These are phyloP conservation scores for Solanum hybrid DNA, from an alignment of 305 asterid species.

Conservation along the genomic window DNA sequence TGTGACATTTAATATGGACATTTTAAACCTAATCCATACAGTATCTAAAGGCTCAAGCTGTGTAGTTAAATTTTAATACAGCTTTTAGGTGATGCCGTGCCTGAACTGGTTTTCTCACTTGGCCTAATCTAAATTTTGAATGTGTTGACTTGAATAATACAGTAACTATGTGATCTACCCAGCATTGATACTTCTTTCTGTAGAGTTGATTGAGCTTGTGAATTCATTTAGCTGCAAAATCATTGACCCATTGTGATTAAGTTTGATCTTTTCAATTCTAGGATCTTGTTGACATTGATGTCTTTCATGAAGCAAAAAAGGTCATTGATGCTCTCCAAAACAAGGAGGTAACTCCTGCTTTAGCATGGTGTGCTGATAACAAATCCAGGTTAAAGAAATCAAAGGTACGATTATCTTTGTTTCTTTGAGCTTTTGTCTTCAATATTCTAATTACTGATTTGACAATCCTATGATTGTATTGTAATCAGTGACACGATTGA, in stretches of 20 bases:
- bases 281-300: slow-evolving; percentile 95
- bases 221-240: not conserved
- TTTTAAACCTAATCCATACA: not conserved
- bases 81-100: not conserved
- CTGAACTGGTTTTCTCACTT: not conserved
- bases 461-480: not conserved
- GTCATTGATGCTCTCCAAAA: slow-evolving; percentile 86
- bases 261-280: slow-evolving; percentile 20
- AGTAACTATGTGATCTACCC: not conserved
- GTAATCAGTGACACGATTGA: not conserved
- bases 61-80: not conserved
- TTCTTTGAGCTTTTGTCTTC: not conserved
- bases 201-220: not conserved
- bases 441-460: not conserved
- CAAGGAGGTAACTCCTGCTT: slow-evolving; percentile 87
- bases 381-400: slow-evolving; percentile 90
- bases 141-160: not conserved
- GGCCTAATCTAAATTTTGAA: not conserved
- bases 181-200: not conserved
- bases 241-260: not conserved
- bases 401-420: slow-evolving; percentile 36
- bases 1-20: not conserved
- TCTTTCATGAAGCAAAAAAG: slow-evolving; percentile 83
- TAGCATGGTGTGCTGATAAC: slow-evolving; percentile 95
- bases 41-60: not conserved